phyloP scores from a whole-genome alignment of 2,329 filamentous ascomycete genomes.

The Orbilia javanica region DNA sequence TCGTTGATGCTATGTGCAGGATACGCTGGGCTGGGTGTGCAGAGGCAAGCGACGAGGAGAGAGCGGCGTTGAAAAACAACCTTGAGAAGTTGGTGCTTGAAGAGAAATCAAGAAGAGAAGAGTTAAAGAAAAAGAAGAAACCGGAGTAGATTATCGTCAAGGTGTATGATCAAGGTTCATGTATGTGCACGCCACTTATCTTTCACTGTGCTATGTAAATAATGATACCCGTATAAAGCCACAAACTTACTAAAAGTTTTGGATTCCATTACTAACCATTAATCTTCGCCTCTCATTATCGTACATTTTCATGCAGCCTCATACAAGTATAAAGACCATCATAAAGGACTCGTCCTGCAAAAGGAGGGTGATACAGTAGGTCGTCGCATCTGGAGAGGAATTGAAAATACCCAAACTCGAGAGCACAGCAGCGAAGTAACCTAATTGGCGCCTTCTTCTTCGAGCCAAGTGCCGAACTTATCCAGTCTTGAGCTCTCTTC shows the following conservation, averaged over 20 bases:
- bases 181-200: conserved; percentile 11
- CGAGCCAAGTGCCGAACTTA: conserved; percentile 62
- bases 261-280: conserved; percentile 1
- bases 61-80: conserved; percentile 75
- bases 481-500: conserved; percentile 66
- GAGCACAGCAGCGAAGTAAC: neutral
- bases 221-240: conserved; percentile 39
- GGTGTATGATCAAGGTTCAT: neutral
- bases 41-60: conserved; percentile 74
- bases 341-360: neutral
- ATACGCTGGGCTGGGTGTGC: conserved; percentile 95
- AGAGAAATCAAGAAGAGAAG: conserved; percentile 61
- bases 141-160: conserved; percentile 31
- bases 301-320: conserved; percentile 21
- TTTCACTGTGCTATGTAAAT: conserved; percentile 19
- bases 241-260: conserved; percentile 5
- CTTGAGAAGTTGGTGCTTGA: conserved; percentile 75
- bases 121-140: conserved; percentile 63
- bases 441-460: conserved; percentile 57
- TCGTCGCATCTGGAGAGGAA: neutral
- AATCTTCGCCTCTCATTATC: neutral
- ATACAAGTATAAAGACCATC: conserved; percentile 8
- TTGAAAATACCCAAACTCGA: neutral
- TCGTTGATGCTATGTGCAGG: conserved; percentile 86
- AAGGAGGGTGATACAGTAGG: neutral